phyloP scores from a whole-genome alignment of 805 yeast species.

The Alloascoidea hylecoeti region DNA sequence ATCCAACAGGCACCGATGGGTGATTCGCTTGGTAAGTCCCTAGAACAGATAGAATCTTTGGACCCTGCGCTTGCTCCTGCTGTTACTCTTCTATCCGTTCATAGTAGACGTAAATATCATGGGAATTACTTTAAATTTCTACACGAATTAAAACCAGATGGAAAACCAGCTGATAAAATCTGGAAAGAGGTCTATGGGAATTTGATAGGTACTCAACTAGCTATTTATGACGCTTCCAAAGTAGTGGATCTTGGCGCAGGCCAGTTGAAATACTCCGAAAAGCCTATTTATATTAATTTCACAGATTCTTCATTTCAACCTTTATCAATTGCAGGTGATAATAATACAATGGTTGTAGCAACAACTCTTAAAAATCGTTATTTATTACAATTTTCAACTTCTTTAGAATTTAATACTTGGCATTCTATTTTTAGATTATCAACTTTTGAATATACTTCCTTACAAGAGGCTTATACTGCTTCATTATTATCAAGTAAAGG shows the following conservation, averaged over 20 bases:
- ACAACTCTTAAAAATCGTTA: conserved; percentile 87
- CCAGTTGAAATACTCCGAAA: conserved; percentile 38
- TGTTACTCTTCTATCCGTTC: conserved; percentile 61
- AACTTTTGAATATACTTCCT: conserved; percentile 61
- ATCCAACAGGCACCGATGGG: no score
- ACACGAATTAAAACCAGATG: conserved; percentile 70
- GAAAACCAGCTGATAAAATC: conserved; percentile 61
- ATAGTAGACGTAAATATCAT: conserved; percentile 56
- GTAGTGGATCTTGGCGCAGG: conserved; percentile 21
- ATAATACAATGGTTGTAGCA: conserved; percentile 74
- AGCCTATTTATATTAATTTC: conserved; percentile 81
- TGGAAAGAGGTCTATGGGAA: conserved; percentile 95
- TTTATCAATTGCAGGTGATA: conserved; percentile 46
- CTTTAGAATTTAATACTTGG: conserved; percentile 60
- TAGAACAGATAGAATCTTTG: neutral
- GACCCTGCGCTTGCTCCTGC: conserved; percentile 25
- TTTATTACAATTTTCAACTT: conserved; percentile 62
- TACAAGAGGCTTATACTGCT: conserved; percentile 95
- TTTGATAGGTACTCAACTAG: conserved; percentile 79
- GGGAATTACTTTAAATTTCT: conserved; percentile 68
- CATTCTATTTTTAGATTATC: conserved; percentile 71
- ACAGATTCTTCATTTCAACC: conserved; percentile 82
- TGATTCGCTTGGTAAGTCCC: neutral
- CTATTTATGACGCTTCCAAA: conserved; percentile 75
- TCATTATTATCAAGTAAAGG: conserved; percentile 90